A percentile compares a stretch with the other conserved stretches of the same genome.
Conservation (phyloP, 2,329 filamentous ascomycete genomes). For the Drechslerella stenobrocha region DNA sequence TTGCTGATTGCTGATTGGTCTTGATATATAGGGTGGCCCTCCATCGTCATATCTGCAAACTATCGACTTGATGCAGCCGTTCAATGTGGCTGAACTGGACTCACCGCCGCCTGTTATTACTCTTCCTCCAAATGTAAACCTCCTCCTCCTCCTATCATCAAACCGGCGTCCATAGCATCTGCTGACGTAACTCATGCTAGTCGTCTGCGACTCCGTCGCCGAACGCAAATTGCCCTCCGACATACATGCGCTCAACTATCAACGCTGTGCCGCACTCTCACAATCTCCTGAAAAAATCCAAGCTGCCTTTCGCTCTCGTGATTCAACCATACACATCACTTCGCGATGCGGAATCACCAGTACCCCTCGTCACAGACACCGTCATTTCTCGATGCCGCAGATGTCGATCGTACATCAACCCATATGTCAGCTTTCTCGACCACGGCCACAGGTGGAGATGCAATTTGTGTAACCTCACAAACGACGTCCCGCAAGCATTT, state of each 20-base stretch:
- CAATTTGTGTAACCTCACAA: constrained; percentile 99
- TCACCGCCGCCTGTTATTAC: constrained; percentile 87
- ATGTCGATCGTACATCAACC: constrained; percentile 97
- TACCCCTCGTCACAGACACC: constrained; percentile 93
- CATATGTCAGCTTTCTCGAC: constrained; percentile 93
- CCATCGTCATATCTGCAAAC: constrained; percentile 42
- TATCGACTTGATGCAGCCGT: constrained; percentile 84
- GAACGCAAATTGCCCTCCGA: constrained; percentile 84
- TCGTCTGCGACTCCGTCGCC: constrained; percentile 72
- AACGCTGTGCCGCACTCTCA: constrained; percentile 92
- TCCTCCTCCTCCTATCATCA: constrained; percentile 2
- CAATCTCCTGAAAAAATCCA: constrained; percentile 93
- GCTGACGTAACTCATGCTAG: constrained; percentile 29
- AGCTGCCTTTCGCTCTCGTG: constrained; percentile 89
- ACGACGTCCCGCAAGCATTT: constrained; percentile 98
- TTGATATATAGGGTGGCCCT: constrained; percentile 16
- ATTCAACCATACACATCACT: constrained; percentile 94
- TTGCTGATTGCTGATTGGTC: constrained; percentile 55
- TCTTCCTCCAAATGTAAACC: constrained; percentile 77
- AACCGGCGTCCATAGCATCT: constrained; percentile 59
- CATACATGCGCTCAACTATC: constrained; percentile 92
- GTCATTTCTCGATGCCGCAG: constrained; percentile 94
- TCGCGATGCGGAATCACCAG: constrained; percentile 86
- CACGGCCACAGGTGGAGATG: constrained; percentile 97
- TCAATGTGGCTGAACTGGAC: constrained; percentile 91